phyloP scores from a whole-genome alignment of 164 flowering plant genomes.

The Cinnamomum chago region DNA sequence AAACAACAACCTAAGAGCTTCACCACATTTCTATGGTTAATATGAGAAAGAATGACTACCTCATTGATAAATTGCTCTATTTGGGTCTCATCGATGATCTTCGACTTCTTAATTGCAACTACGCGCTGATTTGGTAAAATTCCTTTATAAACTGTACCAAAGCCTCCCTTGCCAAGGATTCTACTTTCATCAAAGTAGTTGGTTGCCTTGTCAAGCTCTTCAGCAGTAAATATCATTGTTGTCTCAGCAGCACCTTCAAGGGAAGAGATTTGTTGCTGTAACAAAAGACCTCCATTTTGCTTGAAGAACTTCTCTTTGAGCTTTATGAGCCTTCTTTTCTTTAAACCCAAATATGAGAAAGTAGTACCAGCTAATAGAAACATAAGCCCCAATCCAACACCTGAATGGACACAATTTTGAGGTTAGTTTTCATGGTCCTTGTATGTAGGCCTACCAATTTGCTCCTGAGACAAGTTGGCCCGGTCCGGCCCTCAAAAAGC shows the following conservation, averaged over 20 bases:
- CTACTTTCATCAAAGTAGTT: slow-evolving; percentile 7
- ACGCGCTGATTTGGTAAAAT: slow-evolving; percentile 7
- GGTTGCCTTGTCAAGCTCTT: slow-evolving; percentile 16
- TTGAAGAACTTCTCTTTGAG: slow-evolving; percentile 4
- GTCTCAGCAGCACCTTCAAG: background rate
- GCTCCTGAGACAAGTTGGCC: no score
- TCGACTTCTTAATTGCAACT: slow-evolving; percentile 19
- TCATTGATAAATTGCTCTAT: slow-evolving; percentile 22
- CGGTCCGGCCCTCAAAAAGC: no score
- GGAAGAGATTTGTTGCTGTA: background rate
- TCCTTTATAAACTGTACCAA: slow-evolving; percentile 17
- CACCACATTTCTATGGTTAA: slow-evolving; percentile 17
- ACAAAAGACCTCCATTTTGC: slow-evolving; percentile 3
- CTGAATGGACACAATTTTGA: background rate
- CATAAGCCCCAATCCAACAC: background rate
- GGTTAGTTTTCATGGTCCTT: no score
- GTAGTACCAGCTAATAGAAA: background rate
- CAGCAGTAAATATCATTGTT: slow-evolving; percentile 7
- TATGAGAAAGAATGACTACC: slow-evolving; percentile 15
- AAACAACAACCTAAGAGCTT: slow-evolving; percentile 21
- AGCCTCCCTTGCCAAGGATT: slow-evolving; percentile 14
- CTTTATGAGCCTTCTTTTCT: slow-evolving; percentile 3
- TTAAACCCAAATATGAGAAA: background rate
- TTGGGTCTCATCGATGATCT: slow-evolving; percentile 12
- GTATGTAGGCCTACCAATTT: no score